These are phyloP conservation scores for Aspergillus sparsus DNA, from an alignment of 495 filamentous ascomycete species.

Conservation along the genomic window DNA sequence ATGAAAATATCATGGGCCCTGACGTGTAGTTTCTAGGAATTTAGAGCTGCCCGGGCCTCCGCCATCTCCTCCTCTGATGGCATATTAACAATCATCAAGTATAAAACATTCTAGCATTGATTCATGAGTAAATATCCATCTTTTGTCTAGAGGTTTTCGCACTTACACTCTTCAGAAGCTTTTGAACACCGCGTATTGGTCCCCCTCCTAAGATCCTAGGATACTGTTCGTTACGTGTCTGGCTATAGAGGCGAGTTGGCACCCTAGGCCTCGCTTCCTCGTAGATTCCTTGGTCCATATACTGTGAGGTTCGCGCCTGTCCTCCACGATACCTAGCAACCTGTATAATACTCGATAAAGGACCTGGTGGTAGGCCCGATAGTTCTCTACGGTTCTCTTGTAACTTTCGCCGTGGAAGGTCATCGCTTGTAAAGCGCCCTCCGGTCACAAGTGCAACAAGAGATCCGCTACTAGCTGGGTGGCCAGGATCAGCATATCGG, in stretches of 20 bases:
- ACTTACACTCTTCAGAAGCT: constrained; percentile 32
- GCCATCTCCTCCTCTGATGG: constrained; percentile 48
- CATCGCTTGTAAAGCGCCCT: constrained; percentile 32
- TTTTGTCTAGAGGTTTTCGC: neutral
- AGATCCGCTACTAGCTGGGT: constrained; percentile 46
- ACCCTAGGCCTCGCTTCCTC: neutral
- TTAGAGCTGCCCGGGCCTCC: constrained; percentile 20
- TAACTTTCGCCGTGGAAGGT: constrained; percentile 4
- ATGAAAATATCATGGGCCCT: too few species aligned
- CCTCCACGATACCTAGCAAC: neutral
- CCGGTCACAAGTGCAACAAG: constrained; percentile 44
- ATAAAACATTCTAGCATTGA: constrained; percentile 44
- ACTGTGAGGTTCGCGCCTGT: neutral
- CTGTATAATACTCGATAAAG: neutral
- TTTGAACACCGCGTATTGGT: constrained; percentile 14
- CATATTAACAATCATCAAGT: constrained; percentile 55
- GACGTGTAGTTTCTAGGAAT: constrained; percentile 4
- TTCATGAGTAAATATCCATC: neutral
- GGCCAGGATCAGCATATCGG: constrained; percentile 56
- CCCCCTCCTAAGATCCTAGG: neutral
- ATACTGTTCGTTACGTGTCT: neutral
- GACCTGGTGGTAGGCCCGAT: neutral
- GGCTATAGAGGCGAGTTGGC: neutral
- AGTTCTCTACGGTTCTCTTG: neutral
- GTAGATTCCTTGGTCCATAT: neutral